These are phyloP conservation scores for Penicillium sp. DNA, from an alignment of 2,329 filamentous ascomycete genomes.

Conservation along the genomic window DNA sequence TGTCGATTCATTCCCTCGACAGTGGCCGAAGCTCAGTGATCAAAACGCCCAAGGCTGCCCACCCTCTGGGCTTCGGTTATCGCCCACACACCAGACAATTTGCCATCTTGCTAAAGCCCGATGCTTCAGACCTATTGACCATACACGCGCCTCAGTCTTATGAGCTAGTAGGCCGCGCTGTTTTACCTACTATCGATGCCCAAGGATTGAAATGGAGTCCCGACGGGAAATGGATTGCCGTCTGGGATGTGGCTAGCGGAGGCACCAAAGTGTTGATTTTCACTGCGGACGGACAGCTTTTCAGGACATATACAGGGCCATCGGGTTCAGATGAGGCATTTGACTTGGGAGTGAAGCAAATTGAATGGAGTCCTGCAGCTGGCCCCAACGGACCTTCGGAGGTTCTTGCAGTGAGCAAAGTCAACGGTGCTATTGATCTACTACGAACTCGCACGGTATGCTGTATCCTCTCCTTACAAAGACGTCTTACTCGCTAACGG, in stretches of 20 bases:
- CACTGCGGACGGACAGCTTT: slow-evolving; percentile 65
- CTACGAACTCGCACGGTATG: slow-evolving; percentile 52
- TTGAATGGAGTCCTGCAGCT: slow-evolving; percentile 59
- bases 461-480: not conserved
- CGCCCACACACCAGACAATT: slow-evolving; percentile 49
- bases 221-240: slow-evolving; percentile 64
- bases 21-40: slow-evolving; percentile 46
- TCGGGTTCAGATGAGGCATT: slow-evolving; percentile 44
- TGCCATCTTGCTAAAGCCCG: slow-evolving; percentile 49
- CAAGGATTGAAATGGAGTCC: slow-evolving; percentile 65
- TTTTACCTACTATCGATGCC: slow-evolving; percentile 60
- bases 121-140: slow-evolving; percentile 46
- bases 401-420: slow-evolving; percentile 57
- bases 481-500: slow-evolving; percentile 13
- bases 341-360: slow-evolving; percentile 58
- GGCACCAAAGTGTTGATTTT: slow-evolving; percentile 61
- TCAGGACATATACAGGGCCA: slow-evolving; percentile 57
- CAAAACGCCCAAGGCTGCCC: slow-evolving; percentile 48
- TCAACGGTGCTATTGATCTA: slow-evolving; percentile 58
- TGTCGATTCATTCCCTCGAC: slow-evolving; percentile 45
- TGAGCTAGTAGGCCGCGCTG: slow-evolving; percentile 41
- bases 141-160: slow-evolving; percentile 47
- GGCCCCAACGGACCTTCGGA: slow-evolving; percentile 38
- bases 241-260: slow-evolving; percentile 61
- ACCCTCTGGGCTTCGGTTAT: slow-evolving; percentile 46